Conservation (phyloP, 106 monocot species). For the Ottelia alismoides region DNA sequence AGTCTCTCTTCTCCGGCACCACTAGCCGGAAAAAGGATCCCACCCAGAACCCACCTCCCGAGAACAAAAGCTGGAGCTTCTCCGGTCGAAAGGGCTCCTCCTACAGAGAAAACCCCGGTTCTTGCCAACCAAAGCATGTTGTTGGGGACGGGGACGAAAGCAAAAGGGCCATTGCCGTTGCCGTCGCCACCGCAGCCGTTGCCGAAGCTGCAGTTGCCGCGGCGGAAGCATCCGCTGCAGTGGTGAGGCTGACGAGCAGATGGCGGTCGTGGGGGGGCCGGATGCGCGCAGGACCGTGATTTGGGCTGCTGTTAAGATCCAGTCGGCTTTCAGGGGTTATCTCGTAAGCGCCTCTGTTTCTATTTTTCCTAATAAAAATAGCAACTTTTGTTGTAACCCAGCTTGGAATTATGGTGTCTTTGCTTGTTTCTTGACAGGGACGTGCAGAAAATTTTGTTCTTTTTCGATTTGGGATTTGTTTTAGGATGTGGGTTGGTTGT, state of each 20-base stretch:
- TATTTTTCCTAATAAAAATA: no score
- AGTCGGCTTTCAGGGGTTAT: constrained; percentile 71
- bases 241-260: constrained; percentile 60
- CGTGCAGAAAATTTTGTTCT: no score
- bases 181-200: constrained; percentile 71
- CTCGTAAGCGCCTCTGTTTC: constrained; percentile 26
- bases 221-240: constrained; percentile 57
- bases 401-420: no score
- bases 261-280: constrained; percentile 16
- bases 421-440: no score
- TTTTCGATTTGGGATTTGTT: no score
- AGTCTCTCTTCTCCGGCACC: background rate
- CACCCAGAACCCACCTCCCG: background rate
- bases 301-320: constrained; percentile 67
- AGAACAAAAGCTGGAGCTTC: constrained; percentile 31
- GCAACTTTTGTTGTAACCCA: no score
- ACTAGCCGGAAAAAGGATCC: background rate
- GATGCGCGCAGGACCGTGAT: constrained; percentile 24
- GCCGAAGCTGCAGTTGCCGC: constrained; percentile 74
- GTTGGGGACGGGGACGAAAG: constrained; percentile 32
- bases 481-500: no score
- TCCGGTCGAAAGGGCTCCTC: constrained; percentile 33
- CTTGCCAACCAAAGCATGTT: constrained; percentile 3
- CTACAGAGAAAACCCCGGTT: background rate
- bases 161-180: constrained; percentile 66